Evolutionary conservation across 352 stramenopile genomes (phyloP), one percentile per base, ranked within the genome.

Genomic region (Phytophthora fragariae): DNA sequence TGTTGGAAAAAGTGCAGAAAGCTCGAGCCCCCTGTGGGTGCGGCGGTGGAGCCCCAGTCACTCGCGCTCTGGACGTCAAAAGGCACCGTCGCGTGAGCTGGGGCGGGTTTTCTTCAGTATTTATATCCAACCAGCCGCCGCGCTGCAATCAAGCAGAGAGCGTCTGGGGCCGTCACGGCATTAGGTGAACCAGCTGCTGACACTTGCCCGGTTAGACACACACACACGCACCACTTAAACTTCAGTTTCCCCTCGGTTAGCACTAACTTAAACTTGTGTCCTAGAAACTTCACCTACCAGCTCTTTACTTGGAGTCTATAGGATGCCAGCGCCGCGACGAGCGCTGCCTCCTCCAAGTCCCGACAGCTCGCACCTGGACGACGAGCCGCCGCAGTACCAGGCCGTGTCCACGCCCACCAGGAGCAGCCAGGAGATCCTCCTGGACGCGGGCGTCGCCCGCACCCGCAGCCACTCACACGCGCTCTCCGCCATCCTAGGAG

Each of bases 1-100:
- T 57, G 65, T 77, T 77, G 73, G 76, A 83, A 85, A 84, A 82
- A 57, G 75, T 65, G 60, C 72, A 73, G 77, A 84, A 81, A 84
- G 58, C 72, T 57, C 62, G 47, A 27, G 37, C 24, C 47, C 24
- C 31, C 52, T 47, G 59, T 15, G 29, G 24, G 21, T 55, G 50
- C n/a, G 29, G 24, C 35, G 17, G 39, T 10, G 55, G 15, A 10
- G 21, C 9, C 39, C 50, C 50, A 57, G 39, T 64, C 44, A 44
- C 41, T 56, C 44, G 50, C 62, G 60, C 68, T 70, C 55, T 62
- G 27, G 53, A 68, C 66, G 65, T 33, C 39, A 14, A 14, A 46
- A 46, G 39, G 17, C 44, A 63, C 19, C 63, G n/a, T 63, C 57
- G 49, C 41, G 50, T 68, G 57, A 15, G 24, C 27, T 63, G 52